Evolutionary conservation across 495 filamentous ascomycete species (phyloP).

Genomic region (Talaromyces liani): DNA sequence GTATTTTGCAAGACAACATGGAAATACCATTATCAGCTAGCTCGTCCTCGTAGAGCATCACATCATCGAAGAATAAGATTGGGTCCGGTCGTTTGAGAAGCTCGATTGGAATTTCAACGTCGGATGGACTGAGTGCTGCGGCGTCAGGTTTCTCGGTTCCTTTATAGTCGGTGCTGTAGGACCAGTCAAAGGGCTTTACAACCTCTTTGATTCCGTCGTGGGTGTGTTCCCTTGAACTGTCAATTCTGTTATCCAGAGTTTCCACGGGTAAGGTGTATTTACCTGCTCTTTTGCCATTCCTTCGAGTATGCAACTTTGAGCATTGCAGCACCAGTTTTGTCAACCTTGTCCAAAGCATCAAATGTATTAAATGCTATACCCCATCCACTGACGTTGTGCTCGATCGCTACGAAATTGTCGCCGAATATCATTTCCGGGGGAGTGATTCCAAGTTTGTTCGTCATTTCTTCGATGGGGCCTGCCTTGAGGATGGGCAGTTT

Average conservation of each 20-base stretch:
- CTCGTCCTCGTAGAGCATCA: conserved; percentile 94
- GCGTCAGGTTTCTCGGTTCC: conserved; percentile 47
- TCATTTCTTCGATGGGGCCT: conserved; percentile 82
- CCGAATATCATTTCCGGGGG: conserved; percentile 99
- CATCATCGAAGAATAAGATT: conserved; percentile 90
- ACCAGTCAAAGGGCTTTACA: conserved; percentile 96
- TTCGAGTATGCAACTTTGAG: conserved; percentile 86
- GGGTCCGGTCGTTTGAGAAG: conserved; percentile 80
- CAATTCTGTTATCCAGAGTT: not conserved
- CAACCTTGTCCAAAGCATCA: conserved; percentile 80
- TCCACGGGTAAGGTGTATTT: conserved; percentile 13
- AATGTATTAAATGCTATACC: conserved; percentile 71
- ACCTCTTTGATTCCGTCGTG: conserved; percentile 88
- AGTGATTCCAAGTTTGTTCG: conserved; percentile 66
- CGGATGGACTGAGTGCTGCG: conserved; percentile 41
- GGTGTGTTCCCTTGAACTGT: conserved; percentile 58
- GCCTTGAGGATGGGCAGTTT: conserved; percentile 91
- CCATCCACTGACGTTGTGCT: conserved; percentile 65
- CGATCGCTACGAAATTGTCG: conserved; percentile 74
- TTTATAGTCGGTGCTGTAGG: conserved; percentile 79
- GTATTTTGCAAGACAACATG: conserved; percentile 75
- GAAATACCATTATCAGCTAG: conserved; percentile 95
- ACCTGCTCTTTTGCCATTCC: conserved; percentile 81
- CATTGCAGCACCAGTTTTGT: conserved; percentile 88
- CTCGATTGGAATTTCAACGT: conserved; percentile 68